Conservation (phyloP, 2,329 filamentous ascomycete genomes). For the Alternaria incomplexa region DNA sequence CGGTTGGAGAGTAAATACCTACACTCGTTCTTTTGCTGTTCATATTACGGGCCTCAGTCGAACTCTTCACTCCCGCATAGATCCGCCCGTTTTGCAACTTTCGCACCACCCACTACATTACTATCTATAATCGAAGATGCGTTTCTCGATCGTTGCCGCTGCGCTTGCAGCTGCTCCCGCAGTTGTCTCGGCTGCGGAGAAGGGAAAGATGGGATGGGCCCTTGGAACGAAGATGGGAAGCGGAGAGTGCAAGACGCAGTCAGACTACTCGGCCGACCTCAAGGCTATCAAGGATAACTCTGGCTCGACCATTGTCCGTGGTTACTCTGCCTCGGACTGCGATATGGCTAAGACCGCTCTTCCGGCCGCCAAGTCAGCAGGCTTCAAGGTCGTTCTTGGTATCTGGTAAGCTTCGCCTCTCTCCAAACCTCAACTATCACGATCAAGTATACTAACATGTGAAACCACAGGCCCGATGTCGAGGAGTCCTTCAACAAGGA, state of each 20-base stretch:
- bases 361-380: conserved; percentile 68
- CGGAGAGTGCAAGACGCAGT: conserved; percentile 64
- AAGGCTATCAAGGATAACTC: conserved; percentile 62
- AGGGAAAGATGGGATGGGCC: conserved; percentile 68
- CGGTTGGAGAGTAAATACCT: conserved; percentile 15
- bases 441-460: background rate
- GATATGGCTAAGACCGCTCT: conserved; percentile 67
- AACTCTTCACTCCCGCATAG: background rate
- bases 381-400: conserved; percentile 72
- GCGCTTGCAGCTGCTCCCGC: conserved; percentile 52
- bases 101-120: background rate
- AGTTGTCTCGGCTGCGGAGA: conserved; percentile 55
- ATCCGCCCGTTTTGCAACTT: background rate
- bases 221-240: conserved; percentile 69
- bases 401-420: conserved; percentile 63
- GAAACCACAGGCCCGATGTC: conserved; percentile 62
- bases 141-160: conserved; percentile 41
- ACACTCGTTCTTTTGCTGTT: conserved; percentile 19
- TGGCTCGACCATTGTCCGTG: conserved; percentile 64
- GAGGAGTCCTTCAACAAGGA: conserved; percentile 68
- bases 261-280: conserved; percentile 71
- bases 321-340: conserved; percentile 72
- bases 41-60: background rate
- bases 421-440: background rate
- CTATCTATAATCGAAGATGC: conserved; percentile 35